A percentile compares a stretch with the other conserved stretches of the same genome.
Evolutionary conservation across 148 eudicot species (phyloP).

Genomic region (Polygonum aviculare): DNA sequence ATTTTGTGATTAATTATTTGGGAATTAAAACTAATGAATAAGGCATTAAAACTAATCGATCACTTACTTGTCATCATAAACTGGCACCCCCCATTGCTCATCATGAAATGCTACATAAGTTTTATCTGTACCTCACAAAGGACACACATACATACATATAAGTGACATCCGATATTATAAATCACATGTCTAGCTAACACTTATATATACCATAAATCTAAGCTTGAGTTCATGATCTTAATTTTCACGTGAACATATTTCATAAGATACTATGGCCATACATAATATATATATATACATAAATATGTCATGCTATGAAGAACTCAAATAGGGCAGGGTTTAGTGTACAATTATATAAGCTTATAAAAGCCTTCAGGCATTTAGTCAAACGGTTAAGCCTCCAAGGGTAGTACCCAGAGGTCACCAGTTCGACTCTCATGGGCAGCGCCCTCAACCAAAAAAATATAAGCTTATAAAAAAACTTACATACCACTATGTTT

Average conservation of each 20-base stretch:
- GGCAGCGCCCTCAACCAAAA: too few relatives aligned
- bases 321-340: too few relatives aligned
- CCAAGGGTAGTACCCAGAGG: too few relatives aligned
- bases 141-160: neutral
- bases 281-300: too few relatives aligned
- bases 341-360: too few relatives aligned
- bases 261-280: too few relatives aligned
- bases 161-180: neutral
- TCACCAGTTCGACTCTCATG: too few relatives aligned
- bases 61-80: constrained; percentile 87
- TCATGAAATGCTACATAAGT: constrained; percentile 83
- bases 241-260: too few relatives aligned
- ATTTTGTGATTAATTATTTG: neutral
- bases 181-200: neutral
- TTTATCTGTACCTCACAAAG: constrained; percentile 38
- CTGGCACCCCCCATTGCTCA: constrained; percentile 97
- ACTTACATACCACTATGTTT: constrained; percentile 57
- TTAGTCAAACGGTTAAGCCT: too few relatives aligned
- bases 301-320: too few relatives aligned
- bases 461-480: neutral
- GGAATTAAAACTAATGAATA: neutral
- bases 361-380: too few relatives aligned
- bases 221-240: too few relatives aligned
- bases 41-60: neutral
- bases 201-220: neutral